Percentiles rank a stretch among this genome's conserved stretches.
Conservation (phyloP, 805 yeast genomes). For the Wickerhamiella galacta region DNA sequence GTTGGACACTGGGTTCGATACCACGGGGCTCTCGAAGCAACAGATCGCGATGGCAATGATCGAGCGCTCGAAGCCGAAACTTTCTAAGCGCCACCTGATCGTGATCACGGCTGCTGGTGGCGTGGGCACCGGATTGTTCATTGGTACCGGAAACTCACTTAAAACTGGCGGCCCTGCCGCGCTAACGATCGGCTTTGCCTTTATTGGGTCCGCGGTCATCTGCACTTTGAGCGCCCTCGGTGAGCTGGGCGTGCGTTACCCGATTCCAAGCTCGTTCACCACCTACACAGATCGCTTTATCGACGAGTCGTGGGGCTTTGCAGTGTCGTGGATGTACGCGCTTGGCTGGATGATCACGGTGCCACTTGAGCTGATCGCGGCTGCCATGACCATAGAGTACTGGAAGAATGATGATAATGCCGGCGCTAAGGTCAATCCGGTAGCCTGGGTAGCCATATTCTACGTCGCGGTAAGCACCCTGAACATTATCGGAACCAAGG, state of each 20-base stretch:
- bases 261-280: constrained; percentile 41
- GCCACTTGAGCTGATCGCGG: constrained; percentile 48
- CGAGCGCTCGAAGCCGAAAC: constrained; percentile 20
- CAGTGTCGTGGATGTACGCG: constrained; percentile 52
- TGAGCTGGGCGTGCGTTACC: constrained; percentile 49
- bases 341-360: constrained; percentile 42
- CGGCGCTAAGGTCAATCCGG: constrained; percentile 36
- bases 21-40: constrained; percentile 14
- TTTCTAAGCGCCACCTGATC: constrained; percentile 21
- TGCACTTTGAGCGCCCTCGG: constrained; percentile 47
- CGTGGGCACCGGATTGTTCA: constrained; percentile 53
- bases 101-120: constrained; percentile 71
- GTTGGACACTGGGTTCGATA: constrained; percentile 8
- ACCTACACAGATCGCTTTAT: constrained; percentile 39
- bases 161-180: constrained; percentile 34
- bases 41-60: constrained; percentile 7
- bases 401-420: constrained; percentile 41
- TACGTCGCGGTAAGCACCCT: constrained; percentile 29
- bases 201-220: constrained; percentile 40
- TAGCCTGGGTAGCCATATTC: constrained; percentile 37
- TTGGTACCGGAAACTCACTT: constrained; percentile 33
- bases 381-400: constrained; percentile 35
- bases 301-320: constrained; percentile 48
- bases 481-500: constrained; percentile 35
- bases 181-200: constrained; percentile 29